phyloP scores from a whole-genome alignment of 306 rosid genomes.

The Comarum palustre region DNA sequence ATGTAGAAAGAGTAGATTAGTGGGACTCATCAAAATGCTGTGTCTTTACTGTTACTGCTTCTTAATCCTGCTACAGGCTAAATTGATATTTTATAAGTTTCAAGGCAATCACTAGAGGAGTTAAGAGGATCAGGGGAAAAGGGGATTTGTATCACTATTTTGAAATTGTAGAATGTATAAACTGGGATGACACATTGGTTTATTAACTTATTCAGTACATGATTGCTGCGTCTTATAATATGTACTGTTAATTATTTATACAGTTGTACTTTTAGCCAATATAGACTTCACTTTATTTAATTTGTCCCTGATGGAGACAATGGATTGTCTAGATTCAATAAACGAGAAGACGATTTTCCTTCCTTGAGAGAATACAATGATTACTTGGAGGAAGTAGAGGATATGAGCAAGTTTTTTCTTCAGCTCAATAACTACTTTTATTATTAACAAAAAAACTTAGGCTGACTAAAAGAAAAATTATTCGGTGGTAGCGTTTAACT shows the following conservation, averaged over 20 bases:
- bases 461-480: constrained; percentile 5
- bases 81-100: neutral
- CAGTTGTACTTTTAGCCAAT: neutral
- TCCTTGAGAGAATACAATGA: constrained; percentile 81
- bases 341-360: constrained; percentile 81
- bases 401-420: constrained; percentile 60
- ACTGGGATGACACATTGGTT: neutral
- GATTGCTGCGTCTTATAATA: neutral
- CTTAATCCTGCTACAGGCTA: neutral
- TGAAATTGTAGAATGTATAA: neutral
- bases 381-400: constrained; percentile 94
- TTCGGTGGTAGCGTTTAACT: constrained; percentile 54
- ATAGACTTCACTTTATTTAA: neutral
- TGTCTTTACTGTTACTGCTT: neutral
- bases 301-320: neutral
- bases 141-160: neutral
- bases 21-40: neutral
- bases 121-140: neutral
- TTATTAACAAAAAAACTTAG: constrained; percentile 9
- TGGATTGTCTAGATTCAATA: constrained; percentile 58
- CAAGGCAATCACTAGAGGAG: neutral
- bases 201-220: neutral
- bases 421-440: neutral
- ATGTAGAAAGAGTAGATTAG: neutral
- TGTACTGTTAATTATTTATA: neutral